These are phyloP conservation scores for Aspergillus ruber DNA, from an alignment of 2,329 filamentous ascomycete species.

Conservation along the genomic window DNA sequence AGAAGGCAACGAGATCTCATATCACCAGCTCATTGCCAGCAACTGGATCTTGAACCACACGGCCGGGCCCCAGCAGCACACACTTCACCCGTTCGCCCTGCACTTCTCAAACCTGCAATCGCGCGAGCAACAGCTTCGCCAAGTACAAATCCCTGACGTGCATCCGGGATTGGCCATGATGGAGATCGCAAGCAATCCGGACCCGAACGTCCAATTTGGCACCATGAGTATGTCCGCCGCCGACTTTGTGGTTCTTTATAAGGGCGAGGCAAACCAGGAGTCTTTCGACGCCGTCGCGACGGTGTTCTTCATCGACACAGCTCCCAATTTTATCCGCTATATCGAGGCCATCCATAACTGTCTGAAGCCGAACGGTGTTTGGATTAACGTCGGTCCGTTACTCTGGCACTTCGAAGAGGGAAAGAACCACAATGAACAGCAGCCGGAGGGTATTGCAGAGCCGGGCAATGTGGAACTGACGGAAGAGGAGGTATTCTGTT, in stretches of 20 bases:
- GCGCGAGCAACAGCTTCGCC: conserved; percentile 66
- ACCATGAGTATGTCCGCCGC: conserved; percentile 89
- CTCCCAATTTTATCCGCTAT: conserved; percentile 85
- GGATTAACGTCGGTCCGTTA: conserved; percentile 85
- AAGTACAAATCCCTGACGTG: conserved; percentile 72
- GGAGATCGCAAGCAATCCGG: conserved; percentile 20
- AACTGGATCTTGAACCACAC: conserved; percentile 53
- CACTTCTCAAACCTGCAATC: conserved; percentile 79
- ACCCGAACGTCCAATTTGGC: conserved; percentile 39
- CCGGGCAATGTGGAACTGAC: conserved; percentile 86
- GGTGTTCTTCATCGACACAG: conserved; percentile 96
- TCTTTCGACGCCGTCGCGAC: conserved; percentile 76
- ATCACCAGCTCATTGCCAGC: conserved; percentile 88
- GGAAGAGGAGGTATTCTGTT: conserved; percentile 74
- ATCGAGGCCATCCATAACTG: conserved; percentile 76
- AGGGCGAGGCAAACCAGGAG: conserved; percentile 53
- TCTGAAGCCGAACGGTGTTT: conserved; percentile 68
- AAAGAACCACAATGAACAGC: neutral
- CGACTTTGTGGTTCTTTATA: conserved; percentile 87
- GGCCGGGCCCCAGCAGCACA: conserved; percentile 54
- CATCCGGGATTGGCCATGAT: conserved; percentile 58
- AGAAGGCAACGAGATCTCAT: conserved; percentile 94
- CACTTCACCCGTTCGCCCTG: conserved; percentile 77
- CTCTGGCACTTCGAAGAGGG: conserved; percentile 88
- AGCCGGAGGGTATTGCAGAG: conserved; percentile 64